Evolutionary conservation across 805 yeast species (phyloP), one percentile per base, ranked within the genome.

Genomic region (Teunomyces aglyptinius): DNA sequence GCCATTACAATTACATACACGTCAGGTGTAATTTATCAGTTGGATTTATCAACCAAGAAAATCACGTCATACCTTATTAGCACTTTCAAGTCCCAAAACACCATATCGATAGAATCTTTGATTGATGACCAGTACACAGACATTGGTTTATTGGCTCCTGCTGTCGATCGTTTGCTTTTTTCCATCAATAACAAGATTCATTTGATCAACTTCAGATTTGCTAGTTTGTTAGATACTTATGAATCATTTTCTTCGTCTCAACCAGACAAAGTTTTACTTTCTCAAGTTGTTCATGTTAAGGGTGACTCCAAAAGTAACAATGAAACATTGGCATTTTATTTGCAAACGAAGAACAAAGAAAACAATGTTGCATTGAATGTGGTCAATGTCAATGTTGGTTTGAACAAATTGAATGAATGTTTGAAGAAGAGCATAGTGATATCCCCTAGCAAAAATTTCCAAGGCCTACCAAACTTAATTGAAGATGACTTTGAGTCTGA

Each of bases 351-450:
- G 46, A 57, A 61, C 8, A 73, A 70, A 49, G 75, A 76, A 48
- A 75, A 76, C 43, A 66, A 67, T 39, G 68, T 74, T 31, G 64
- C 70, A 35, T 60, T 80, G 45, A 71, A 75, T 50, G 63, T 76
- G 45, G 61, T 77, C 45, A 71, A 74, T 42, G 63, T 84, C 32
- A 80, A 83, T 49, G 80, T 82, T 29, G 95, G 94, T 4, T 66
- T 78, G 31, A 87, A 88, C 55, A 79, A 78, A 43, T 70, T 88
- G 48, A 77, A 80, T 49, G 90, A 86, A 54, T 80, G 87, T 10
- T 60, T 88, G 24, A 91, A 91, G 22, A 85, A 82, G 57, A 78
- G 84, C 32, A 68, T 82, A 38, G 34, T 44, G 15, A 35, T 41
- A 5, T 12, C 7, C 12, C 4, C 43, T 12, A 32, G 10, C 26